Percentiles rank a stretch among this genome's conserved stretches.
Conservation (phyloP, 441 rosid genomes). For the Jatropha multifida region DNA sequence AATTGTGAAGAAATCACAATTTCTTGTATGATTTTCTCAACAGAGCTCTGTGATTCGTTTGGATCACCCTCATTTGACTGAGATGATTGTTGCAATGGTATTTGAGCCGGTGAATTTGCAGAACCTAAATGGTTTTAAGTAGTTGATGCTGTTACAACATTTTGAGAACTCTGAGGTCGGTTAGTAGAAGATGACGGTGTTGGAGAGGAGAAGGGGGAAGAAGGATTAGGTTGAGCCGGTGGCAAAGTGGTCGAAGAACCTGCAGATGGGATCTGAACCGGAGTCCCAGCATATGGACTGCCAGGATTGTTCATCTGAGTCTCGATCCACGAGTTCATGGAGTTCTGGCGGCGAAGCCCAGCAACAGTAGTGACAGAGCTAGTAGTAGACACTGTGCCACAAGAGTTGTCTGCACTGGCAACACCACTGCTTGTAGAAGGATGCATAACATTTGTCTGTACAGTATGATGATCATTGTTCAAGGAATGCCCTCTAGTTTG, state of each 20-base stretch:
- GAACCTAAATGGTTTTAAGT: constrained; percentile 51
- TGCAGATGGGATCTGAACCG: constrained; percentile 69
- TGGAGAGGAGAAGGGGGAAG: constrained; percentile 64
- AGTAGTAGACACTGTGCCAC: constrained; percentile 50
- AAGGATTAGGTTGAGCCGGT: constrained; percentile 52
- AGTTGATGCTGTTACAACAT: constrained; percentile 29
- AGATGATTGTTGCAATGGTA: constrained; percentile 49
- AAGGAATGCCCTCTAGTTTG: constrained; percentile 43
- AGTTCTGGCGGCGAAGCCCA: constrained; percentile 78
- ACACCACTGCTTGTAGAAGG: constrained; percentile 49
- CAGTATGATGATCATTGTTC: constrained; percentile 44
- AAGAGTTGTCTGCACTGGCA: constrained; percentile 50
- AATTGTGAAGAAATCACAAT: constrained; percentile 65
- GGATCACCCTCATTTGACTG: constrained; percentile 54
- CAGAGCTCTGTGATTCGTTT: constrained; percentile 65
- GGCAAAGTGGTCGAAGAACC: constrained; percentile 63
- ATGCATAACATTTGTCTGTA: constrained; percentile 47
- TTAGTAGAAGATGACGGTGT: constrained; percentile 64
- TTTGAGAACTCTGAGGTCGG: constrained; percentile 49
- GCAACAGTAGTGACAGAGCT: constrained; percentile 61
- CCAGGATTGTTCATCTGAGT: constrained; percentile 55
- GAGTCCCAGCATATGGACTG: constrained; percentile 72
- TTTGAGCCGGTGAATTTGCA: constrained; percentile 52
- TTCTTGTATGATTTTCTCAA: constrained; percentile 72
- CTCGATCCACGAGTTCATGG: constrained; percentile 75